Evolutionary conservation across 345 rosid genomes (phyloP).

Genomic region (Citrus glauca): DNA sequence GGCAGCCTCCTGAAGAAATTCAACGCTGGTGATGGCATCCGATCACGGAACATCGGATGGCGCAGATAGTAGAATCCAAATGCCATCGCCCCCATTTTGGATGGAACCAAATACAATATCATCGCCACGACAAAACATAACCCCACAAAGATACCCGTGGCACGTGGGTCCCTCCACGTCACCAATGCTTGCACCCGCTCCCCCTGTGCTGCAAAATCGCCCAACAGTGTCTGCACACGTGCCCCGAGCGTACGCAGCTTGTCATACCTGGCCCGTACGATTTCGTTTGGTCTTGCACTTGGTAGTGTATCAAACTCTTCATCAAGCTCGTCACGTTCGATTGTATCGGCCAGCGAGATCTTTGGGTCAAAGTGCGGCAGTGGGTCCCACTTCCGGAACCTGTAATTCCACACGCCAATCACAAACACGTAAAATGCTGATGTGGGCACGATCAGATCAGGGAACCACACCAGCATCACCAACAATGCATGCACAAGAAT

Average conservation of each 20-base stretch:
- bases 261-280: slow-evolving; percentile 47
- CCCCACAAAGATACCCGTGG: slow-evolving; percentile 70
- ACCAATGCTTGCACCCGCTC: slow-evolving; percentile 77
- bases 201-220: slow-evolving; percentile 73
- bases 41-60: slow-evolving; percentile 76
- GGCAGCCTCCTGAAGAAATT: slow-evolving; percentile 83
- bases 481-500: slow-evolving; percentile 66
- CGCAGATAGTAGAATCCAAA: slow-evolving; percentile 80
- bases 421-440: slow-evolving; percentile 65
- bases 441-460: slow-evolving; percentile 71
- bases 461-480: slow-evolving; percentile 78
- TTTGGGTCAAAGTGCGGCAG: slow-evolving; percentile 70
- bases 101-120: slow-evolving; percentile 63
- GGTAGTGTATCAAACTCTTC: slow-evolving; percentile 77
- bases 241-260: slow-evolving; percentile 50
- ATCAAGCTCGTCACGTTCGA: slow-evolving; percentile 55
- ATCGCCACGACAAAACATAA: slow-evolving; percentile 71
- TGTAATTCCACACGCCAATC: slow-evolving; percentile 76
- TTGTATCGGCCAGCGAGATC: slow-evolving; percentile 55
- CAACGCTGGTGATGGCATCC: slow-evolving; percentile 65
- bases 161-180: slow-evolving; percentile 85
- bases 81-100: slow-evolving; percentile 86
- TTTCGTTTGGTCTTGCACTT: slow-evolving; percentile 46
- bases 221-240: slow-evolving; percentile 59
- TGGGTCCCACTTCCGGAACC: slow-evolving; percentile 49